Evolutionary conservation across 176 grass and related monocot species (phyloP).

Genomic region (Olyra latifolia): DNA sequence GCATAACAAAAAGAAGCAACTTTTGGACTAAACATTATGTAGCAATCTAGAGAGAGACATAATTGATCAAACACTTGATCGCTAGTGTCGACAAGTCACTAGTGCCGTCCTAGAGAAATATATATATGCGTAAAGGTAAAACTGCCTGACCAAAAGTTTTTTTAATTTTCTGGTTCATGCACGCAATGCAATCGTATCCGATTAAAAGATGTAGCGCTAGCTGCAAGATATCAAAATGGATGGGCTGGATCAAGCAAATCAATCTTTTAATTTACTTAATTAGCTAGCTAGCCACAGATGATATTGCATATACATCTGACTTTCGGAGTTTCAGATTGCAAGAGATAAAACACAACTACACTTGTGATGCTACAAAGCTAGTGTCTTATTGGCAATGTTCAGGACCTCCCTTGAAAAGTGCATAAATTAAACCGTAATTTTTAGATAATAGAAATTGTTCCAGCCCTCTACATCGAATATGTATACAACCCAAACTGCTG

Average conservation of each 20-base stretch:
- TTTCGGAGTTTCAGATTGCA: neutral
- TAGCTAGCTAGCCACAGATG: neutral
- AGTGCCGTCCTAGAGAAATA: constrained; percentile 1
- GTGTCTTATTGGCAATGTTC: neutral
- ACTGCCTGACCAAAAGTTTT: neutral
- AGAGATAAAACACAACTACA: neutral
- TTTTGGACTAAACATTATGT: neutral
- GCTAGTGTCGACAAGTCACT: neutral
- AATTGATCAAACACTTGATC: neutral
- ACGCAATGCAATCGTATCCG: neutral
- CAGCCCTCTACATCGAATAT: too few relatives aligned
- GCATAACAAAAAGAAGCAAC: neutral
- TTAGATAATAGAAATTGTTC: too few relatives aligned
- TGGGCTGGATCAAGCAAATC: neutral
- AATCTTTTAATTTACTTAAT: neutral
- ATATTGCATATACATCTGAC: neutral
- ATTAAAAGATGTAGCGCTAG: neutral
- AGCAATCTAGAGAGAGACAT: neutral
- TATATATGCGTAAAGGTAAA: neutral
- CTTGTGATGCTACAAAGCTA: neutral
- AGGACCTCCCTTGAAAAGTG: too few relatives aligned
- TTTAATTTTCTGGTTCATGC: neutral
- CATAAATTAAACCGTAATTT: too few relatives aligned
- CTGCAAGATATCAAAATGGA: neutral
- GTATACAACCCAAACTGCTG: too few relatives aligned